A percentile compares a stretch with the other conserved stretches of the same genome.
Conservation (phyloP, 2,329 filamentous ascomycete species). For the Cytospora leucostoma region DNA sequence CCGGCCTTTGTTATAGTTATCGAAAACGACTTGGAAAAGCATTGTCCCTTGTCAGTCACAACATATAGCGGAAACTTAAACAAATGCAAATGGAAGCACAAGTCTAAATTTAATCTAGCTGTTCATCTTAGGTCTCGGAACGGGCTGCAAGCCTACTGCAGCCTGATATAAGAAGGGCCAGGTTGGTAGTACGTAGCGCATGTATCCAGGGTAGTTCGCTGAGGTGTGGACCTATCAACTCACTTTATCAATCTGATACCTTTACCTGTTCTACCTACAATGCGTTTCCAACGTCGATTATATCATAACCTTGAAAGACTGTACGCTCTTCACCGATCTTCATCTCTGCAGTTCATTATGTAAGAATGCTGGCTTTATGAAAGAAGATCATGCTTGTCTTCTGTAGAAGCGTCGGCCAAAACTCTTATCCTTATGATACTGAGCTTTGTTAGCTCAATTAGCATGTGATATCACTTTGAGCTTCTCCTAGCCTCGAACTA, state of each 20-base stretch:
- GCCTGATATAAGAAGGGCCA: conserved; percentile 16
- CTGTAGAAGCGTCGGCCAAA: no score
- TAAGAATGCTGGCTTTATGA: neutral
- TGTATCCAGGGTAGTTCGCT: conserved; percentile 15
- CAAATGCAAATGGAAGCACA: neutral
- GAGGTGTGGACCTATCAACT: conserved; percentile 12
- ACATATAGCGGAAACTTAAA: neutral
- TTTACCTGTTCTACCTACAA: neutral
- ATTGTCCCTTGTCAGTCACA: no score
- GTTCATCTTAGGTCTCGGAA: conserved; percentile 1
- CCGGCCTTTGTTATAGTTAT: neutral
- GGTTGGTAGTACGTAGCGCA: conserved; percentile 1
- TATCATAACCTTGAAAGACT: neutral
- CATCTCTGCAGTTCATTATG: neutral
- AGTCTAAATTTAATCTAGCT: neutral
- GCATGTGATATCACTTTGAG: neutral
- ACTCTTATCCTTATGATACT: no score
- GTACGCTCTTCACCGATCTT: neutral
- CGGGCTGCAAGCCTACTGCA: conserved; percentile 20
- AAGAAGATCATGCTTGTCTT: neutral
- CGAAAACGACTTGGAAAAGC: neutral
- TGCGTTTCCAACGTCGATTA: neutral
- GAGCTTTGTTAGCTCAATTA: neutral
- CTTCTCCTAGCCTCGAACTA: neutral
- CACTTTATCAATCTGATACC: conserved; percentile 16